These are phyloP conservation scores for Plasmodium knowlesi DNA, from an alignment of 169 alveolate species.

Conservation along the genomic window DNA sequence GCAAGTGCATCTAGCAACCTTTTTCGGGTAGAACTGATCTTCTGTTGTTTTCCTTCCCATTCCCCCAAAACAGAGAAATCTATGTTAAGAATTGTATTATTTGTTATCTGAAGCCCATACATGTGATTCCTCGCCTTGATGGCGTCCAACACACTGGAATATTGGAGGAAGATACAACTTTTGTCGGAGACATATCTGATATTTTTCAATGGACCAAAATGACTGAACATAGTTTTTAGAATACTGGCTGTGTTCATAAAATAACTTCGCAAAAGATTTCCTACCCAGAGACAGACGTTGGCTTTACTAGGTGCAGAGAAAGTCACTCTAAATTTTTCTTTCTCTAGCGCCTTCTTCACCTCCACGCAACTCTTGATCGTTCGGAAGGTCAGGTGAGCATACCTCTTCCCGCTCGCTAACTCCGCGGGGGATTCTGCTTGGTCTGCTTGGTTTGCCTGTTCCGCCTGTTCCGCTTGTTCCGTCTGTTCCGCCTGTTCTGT, in stretches of 20 bases:
- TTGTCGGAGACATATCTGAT: conserved; percentile 23
- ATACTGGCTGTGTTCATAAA: conserved; percentile 1
- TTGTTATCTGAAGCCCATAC: conserved; percentile 37
- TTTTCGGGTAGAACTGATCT: conserved; percentile 3
- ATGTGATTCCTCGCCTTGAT: conserved; percentile 53
- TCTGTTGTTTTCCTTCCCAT: conserved; percentile 39
- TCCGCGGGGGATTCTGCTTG: not conserved
- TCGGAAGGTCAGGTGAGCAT: conserved; percentile 47
- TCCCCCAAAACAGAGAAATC: conserved; percentile 32
- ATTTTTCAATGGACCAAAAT: conserved; percentile 16
- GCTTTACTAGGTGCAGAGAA: conserved; percentile 38
- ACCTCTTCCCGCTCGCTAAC: not conserved
- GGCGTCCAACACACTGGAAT: not conserved
- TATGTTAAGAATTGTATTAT: conserved; percentile 17
- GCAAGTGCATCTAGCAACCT: conserved; percentile 11
- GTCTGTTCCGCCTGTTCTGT: not conserved
- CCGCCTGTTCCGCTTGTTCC: not conserved
- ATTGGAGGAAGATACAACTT: conserved; percentile 38
- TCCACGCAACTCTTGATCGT: conserved; percentile 39
- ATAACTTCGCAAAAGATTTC: conserved; percentile 33
- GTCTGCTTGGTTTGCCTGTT: not conserved
- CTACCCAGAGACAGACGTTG: conserved; percentile 57
- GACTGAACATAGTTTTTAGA: conserved; percentile 9
- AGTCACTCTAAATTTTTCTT: conserved; percentile 3
- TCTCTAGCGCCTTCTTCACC: conserved; percentile 42